Conservation (phyloP, 2,329 filamentous ascomycete genomes). For the Ceratocystis destructans region DNA sequence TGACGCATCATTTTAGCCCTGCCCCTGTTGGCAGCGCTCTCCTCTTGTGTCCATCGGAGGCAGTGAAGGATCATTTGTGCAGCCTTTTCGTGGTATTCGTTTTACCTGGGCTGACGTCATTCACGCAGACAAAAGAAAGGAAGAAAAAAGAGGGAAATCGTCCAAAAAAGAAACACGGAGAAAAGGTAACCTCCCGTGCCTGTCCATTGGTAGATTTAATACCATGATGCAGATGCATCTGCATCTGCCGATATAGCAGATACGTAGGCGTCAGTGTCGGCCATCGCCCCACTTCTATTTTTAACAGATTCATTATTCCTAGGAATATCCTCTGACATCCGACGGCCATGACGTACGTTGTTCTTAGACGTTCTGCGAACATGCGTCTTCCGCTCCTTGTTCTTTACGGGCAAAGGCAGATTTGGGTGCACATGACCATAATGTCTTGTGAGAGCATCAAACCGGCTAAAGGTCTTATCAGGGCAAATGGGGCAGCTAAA, state of each 20-base stretch:
- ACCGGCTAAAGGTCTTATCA: constrained; percentile 92
- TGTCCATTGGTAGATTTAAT: neutral
- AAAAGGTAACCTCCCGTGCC: neutral
- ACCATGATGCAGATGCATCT: neutral
- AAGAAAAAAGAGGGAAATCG: neutral
- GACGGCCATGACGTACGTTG: neutral
- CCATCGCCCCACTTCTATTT: neutral
- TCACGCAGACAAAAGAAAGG: neutral
- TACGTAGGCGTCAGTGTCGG: neutral
- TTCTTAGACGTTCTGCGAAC: neutral
- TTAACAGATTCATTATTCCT: neutral
- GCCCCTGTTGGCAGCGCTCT: neutral
- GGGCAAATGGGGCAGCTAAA: constrained; percentile 88
- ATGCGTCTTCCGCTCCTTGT: constrained; percentile 20
- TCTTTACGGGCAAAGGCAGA: constrained; percentile 61
- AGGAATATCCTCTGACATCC: neutral
- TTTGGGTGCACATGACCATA: constrained; percentile 91
- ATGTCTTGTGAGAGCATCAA: constrained; percentile 85
- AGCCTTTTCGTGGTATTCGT: neutral
- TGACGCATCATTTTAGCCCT: neutral
- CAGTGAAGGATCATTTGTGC: neutral
- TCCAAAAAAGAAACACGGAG: neutral
- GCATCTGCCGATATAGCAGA: neutral
- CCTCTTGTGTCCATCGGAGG: neutral
- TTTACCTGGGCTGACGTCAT: constrained; percentile 1